Evolutionary conservation across 164 flowering plant species (phyloP), one percentile per base, ranked within the genome.

Genomic region (Vitis rupestris): DNA sequence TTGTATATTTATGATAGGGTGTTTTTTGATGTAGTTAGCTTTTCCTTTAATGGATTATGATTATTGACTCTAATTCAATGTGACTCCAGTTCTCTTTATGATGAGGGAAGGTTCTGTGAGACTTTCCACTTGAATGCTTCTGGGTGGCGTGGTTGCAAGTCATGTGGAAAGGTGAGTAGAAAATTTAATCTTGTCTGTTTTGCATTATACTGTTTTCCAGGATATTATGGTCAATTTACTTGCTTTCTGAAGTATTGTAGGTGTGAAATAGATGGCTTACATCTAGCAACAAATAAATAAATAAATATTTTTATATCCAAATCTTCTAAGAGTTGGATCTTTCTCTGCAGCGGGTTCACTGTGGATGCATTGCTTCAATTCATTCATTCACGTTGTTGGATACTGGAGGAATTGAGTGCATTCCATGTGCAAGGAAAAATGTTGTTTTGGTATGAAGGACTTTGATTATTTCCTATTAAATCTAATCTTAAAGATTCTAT

Each of bases 141-240:
- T 82, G 99, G 99, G 58, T 94, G 99, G 99, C 89, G 97, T 72
- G 72, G 56, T 64, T 94, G 99, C 63, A 92, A 90, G 66, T 79
- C 94, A 51, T 94, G 99, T 80, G 91, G 87, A 61, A 94, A 90
- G 92, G 98, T 94, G 63, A 79, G 75, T 27, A 17, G 63, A 52
- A 56, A 66, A 57, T 47, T 44, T 56, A 12, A 62, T 10, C 15
- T 69, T 48, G 8, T 6, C 44, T 59, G 12, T n/a, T 63, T 13
- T 63, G 50, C 12, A 3, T 13, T 29, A 29, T 44, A 47, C 54
- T 50, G 10, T 23, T 23, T 48, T 44, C 16, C 13, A 10, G 49
- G 48, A 9, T 60, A 31, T 65, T 51, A 30, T 30, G 50, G 49
- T 70, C 7, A 2, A 70, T 64, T 65, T 65, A 19, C 27, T 8